Evolutionary conservation across 805 yeast genomes (phyloP).

Genomic region (Candida sphagnicola): DNA sequence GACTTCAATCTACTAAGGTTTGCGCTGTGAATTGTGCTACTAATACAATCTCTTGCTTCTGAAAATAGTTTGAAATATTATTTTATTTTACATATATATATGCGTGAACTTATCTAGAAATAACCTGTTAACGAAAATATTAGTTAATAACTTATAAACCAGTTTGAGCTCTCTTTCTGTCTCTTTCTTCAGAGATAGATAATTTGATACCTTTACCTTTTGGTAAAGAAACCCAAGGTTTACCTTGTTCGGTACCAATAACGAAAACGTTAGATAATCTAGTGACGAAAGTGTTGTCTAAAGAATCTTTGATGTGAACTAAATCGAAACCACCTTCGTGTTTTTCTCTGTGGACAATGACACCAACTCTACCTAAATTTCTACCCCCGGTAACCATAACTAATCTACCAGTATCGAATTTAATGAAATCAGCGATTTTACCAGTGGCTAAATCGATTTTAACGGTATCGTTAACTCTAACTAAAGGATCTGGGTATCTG

Average conservation of each 20-base stretch:
- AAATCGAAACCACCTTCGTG: slow-evolving; percentile 42
- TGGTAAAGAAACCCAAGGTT: slow-evolving; percentile 38
- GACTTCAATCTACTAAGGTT: not conserved
- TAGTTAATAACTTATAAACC: slow-evolving; percentile 22
- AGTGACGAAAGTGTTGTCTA: slow-evolving; percentile 39
- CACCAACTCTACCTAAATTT: slow-evolving; percentile 42
- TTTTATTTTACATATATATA: slow-evolving; percentile 4
- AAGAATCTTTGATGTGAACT: slow-evolving; percentile 38
- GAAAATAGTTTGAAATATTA: not conserved
- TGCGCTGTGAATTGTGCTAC: no score
- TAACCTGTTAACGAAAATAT: not conserved
- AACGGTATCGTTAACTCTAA: slow-evolving; percentile 97
- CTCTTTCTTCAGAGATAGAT: slow-evolving; percentile 40
- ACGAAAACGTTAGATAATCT: slow-evolving; percentile 39
- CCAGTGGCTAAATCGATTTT: slow-evolving; percentile 95
- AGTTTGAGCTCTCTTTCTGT: slow-evolving; percentile 40
- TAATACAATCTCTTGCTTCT: no score
- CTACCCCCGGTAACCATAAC: slow-evolving; percentile 44
- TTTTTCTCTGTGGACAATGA: slow-evolving; percentile 37
- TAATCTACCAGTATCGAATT: slow-evolving; percentile 38
- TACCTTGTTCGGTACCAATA: slow-evolving; percentile 39
- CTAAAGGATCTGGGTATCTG: slow-evolving; percentile 98
- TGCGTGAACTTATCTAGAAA: not conserved
- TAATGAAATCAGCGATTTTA: slow-evolving; percentile 61
- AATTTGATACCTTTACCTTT: slow-evolving; percentile 43